Evolutionary conservation across 2,329 filamentous ascomycete genomes (phyloP), one percentile per base, ranked within the genome.

Genomic region (Penicillium sp.): DNA sequence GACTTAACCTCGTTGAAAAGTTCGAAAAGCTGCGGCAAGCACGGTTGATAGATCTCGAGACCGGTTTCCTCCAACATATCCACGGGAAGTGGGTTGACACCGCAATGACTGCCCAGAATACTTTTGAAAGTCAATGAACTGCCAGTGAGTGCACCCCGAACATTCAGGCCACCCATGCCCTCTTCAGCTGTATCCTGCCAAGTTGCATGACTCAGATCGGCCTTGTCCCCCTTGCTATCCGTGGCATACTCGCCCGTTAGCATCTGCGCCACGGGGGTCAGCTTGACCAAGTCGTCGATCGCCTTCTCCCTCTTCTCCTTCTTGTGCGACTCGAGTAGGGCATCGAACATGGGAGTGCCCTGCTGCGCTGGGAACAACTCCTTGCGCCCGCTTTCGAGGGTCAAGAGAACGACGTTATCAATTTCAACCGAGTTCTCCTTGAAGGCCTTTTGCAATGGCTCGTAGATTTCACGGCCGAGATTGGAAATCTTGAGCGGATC

Each of bases 91-190:
- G 72, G 69, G 20, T 69, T 64, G 5, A 74, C 70, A 39, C 72
- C 71, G 46, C 71, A 75, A 44, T 74, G 69, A 39, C 70, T 73
- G 7, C 64, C 65, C 16, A 74, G 53, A 13, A 74, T 47, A 50
- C 69, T 72, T 50, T 75, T 74, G 14, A 75, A 63, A 1, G 72
- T 72, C 47, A 71, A 67, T 11, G 68, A 68, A 46, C 70, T 73
- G 16, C 67, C 69, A 1, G 72, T 74, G 13, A 70, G 44, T 2
- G 68, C 72, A 1, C 69, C 71, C 6, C 68, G 63, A n/a, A 73
- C 53, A 48, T 72, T 72, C 13, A 73, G 54, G 6, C 68, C 70
- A 27, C 69, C 70, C 50, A 64, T 66, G 2, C 59, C 62, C 25
- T 53, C 52, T 13, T 41, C 46, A 1, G 60, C 42, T 1, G 54